Base-by-base conservation (phyloP, 495 filamentous ascomycete genomes). In the Delitschia confertaspora region DNA sequence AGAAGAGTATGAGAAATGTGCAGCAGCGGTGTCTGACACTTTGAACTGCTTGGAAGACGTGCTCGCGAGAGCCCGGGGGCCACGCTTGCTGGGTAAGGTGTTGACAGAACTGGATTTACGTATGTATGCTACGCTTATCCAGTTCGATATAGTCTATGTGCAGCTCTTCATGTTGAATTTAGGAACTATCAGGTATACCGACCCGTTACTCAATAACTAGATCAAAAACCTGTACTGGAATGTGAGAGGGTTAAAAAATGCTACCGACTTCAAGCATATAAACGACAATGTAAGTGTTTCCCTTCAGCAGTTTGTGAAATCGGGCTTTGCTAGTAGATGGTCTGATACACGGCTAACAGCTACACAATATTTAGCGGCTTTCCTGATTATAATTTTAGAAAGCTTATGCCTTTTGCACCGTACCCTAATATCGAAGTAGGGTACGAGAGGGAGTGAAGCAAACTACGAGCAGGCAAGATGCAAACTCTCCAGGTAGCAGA, bases 161-260 rank as follows among this genome's bases (percentile, higher is more conserved):
- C 69, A 74, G 56, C 71, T 75, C 51, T 77, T 77, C 61, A 75
- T 75, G 56, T 72, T 69, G 47, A 78, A 74, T 42, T 43, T 75
- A 11, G 69, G 70, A 6, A 74, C 52, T 19, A 67, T 77, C 23
- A 56, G 73, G n/a, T 64, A 71, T 46, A 60, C 68, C 29, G 76
- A 77, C 37, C 73, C 73, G 0, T 56, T 65, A 0, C 35, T 76
- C 33, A 59, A 70, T 49, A 65, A 68, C 33, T 78, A 71, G 69
- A 35, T 76, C 55, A 72, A 67, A 56, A 54, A 62, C 20, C 32
- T 76, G 51, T 75, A 73, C 46, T 74, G 69, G 68, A 66, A 68
- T 31, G 60, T 73, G 1, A 38, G 49, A 3, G 70, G 65, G 2
- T 62, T 51, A 24, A 53, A 37, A 34, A 49, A 62, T 32, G 57